Evolutionary conservation across 1,139 yeast genomes (phyloP), one percentile per base, ranked within the genome.

Genomic region (Blastobotrys buckinghamii): DNA sequence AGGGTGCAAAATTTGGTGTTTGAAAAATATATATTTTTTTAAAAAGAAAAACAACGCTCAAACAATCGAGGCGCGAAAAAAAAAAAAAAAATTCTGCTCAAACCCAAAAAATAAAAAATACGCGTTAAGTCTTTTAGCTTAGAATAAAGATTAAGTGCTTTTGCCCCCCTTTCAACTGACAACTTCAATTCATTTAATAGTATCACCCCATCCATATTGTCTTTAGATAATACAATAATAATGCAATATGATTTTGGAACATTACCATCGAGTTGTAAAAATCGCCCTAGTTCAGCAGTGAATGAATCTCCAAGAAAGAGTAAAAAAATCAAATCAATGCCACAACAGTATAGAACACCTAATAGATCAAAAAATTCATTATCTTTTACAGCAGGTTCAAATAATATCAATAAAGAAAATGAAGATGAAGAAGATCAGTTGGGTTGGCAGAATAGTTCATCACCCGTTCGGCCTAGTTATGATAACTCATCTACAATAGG

Each of bases 171-270:
- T n/a, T n/a, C n/a, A n/a, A n/a, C n/a, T n/a, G n/a, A n/a, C n/a
- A n/a, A n/a, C n/a, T n/a, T n/a, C n/a, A n/a, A n/a, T n/a, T n/a
- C n/a, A n/a, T n/a, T n/a, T n/a, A n/a, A n/a, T n/a, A n/a, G n/a
- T n/a, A n/a, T 22, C 24, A 22, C 7, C 7, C 24, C 4, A 5
- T 22, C 24, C 4, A 22, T 7, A 22, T 5, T 7, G 7, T 5
- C 24, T 5, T 5, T 22, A 22, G 7, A 22, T 29, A 29, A 29
- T 10, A 29, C 12, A 6, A 29, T 4, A 29, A 13, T 8, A 26
- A 39, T 39, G 48, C 48, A 45, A 34, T 45, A 39, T 34, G 48
- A 45, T 26, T 45, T 45, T 34, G 48, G 48, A 8, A 15, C 43
- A 15, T 26, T 45, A 22, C 48, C 48, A 9, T 32, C 44, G 9